These are phyloP conservation scores for Ustilago bromivora DNA, from an alignment of 1,284 basidiomycete genomes.

Conservation along the genomic window DNA sequence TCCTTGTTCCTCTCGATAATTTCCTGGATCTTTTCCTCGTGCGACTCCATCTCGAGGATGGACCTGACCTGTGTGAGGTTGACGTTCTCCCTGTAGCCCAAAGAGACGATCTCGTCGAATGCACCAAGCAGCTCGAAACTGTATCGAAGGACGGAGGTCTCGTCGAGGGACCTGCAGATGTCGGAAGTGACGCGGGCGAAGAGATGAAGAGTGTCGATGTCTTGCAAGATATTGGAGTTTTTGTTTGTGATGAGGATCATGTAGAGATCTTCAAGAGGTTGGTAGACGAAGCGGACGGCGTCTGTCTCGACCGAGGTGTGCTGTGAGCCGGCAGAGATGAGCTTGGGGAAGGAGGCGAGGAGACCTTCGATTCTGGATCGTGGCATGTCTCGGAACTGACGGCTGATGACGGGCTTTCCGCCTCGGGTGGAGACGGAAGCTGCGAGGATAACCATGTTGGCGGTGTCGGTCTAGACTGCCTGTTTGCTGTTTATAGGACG, in stretches of 20 bases:
- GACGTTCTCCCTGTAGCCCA: constrained; percentile 94
- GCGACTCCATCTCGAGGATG: constrained; percentile 97
- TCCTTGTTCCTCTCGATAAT: constrained; percentile 99
- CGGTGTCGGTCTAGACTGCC: neutral
- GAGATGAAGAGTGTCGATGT: constrained; percentile 94
- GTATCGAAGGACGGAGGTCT: constrained; percentile 89
- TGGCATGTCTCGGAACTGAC: constrained; percentile 95
- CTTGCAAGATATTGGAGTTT: constrained; percentile 96
- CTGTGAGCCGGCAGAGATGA: constrained; percentile 95
- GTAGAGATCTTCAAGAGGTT: constrained; percentile 97
- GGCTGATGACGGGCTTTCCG: constrained; percentile 93
- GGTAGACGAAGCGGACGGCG: constrained; percentile 88
- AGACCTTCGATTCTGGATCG: constrained; percentile 92
- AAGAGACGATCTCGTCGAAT: constrained; percentile 94
- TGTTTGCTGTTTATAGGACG: too few species aligned
- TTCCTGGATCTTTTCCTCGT: constrained; percentile 99
- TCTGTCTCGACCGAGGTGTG: constrained; percentile 81
- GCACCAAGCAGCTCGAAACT: constrained; percentile 95
- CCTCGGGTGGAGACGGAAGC: constrained; percentile 93
- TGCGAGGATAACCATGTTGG: constrained; percentile 81
- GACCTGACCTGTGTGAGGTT: constrained; percentile 90
- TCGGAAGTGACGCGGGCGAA: constrained; percentile 94
- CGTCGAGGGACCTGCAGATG: constrained; percentile 79
- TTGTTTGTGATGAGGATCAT: constrained; percentile 98
- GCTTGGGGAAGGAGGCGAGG: constrained; percentile 95